These are phyloP conservation scores for Favolaschia claudopus DNA, from an alignment of 768 basidiomycete genomes.

Conservation along the genomic window DNA sequence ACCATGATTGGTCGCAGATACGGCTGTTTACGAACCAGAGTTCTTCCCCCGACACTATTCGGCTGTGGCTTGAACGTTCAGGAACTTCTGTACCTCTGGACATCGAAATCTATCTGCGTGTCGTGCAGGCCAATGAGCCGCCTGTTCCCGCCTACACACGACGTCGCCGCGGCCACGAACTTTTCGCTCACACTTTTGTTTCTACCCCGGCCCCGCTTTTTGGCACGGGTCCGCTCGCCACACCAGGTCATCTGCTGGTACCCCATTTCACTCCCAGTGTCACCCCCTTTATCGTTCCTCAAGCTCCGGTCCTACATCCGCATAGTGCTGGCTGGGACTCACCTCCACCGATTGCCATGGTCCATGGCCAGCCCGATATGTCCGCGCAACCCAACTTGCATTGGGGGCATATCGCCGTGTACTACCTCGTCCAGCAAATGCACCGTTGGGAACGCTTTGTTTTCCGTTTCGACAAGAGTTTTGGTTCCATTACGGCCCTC, in stretches of 20 bases:
- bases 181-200: constrained; percentile 42
- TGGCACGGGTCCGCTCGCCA: constrained; percentile 15
- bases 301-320: constrained; percentile 48
- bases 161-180: constrained; percentile 40
- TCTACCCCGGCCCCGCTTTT: constrained; percentile 37
- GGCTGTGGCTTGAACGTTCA: constrained; percentile 84
- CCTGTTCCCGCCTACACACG: constrained; percentile 36
- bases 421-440: constrained; percentile 82
- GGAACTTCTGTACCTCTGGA: constrained; percentile 75
- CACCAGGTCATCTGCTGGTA: constrained; percentile 40
- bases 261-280: constrained; percentile 44
- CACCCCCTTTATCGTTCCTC: constrained; percentile 56
- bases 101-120: constrained; percentile 80
- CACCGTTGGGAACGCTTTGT: constrained; percentile 84
- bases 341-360: constrained; percentile 33
- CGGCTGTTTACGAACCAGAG: constrained; percentile 75
- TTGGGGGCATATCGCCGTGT: constrained; percentile 85
- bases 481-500: constrained; percentile 75
- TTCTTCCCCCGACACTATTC: constrained; percentile 78
- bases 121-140: constrained; percentile 42
- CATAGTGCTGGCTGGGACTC: constrained; percentile 50
- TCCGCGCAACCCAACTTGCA: constrained; percentile 60
- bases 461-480: constrained; percentile 81
- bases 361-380: constrained; percentile 26
- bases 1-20: constrained; percentile 56